These are phyloP conservation scores for Syncephalastrum racemosum DNA, from an alignment of 371 early-diverging fungal genomes.

Conservation along the genomic window DNA sequence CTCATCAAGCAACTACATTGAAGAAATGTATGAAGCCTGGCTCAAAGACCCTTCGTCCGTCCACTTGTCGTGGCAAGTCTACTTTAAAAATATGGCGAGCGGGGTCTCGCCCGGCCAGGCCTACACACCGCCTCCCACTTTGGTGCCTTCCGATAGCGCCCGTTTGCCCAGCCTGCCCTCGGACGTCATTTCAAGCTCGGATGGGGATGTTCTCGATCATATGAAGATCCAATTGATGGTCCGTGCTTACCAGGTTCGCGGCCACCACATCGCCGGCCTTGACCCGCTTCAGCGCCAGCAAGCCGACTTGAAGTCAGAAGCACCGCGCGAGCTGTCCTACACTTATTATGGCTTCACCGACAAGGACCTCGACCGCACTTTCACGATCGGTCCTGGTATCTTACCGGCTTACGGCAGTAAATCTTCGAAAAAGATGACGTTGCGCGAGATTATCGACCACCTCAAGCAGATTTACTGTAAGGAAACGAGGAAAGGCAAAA, in stretches of 20 bases:
- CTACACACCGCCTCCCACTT: conserved; percentile 80
- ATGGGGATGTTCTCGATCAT: conserved; percentile 78
- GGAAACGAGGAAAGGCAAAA: conserved; percentile 14
- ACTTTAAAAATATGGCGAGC: conserved; percentile 77
- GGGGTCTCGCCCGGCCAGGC: conserved; percentile 66
- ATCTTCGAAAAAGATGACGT: conserved; percentile 66
- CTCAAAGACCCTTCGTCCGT: conserved; percentile 89
- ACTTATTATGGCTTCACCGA: conserved; percentile 94
- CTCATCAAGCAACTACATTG: conserved; percentile 70
- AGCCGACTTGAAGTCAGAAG: conserved; percentile 57
- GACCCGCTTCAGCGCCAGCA: conserved; percentile 90
- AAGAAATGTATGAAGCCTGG: conserved; percentile 96
- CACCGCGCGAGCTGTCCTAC: conserved; percentile 86
- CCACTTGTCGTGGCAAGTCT: conserved; percentile 97
- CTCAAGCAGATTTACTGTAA: conserved; percentile 88
- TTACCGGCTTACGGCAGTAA: conserved; percentile 81
- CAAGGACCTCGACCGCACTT: conserved; percentile 86
- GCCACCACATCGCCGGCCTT: conserved; percentile 92
- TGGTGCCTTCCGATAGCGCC: conserved; percentile 70
- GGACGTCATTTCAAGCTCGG: conserved; percentile 34
- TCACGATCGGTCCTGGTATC: conserved; percentile 93
- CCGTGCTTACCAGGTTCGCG: conserved; percentile 93
- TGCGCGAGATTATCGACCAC: conserved; percentile 86
- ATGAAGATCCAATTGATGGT: conserved; percentile 96
- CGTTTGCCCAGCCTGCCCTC: conserved; percentile 65